Conservation (phyloP, 169 alveolate genomes). For the Plasmodium gonderi region DNA sequence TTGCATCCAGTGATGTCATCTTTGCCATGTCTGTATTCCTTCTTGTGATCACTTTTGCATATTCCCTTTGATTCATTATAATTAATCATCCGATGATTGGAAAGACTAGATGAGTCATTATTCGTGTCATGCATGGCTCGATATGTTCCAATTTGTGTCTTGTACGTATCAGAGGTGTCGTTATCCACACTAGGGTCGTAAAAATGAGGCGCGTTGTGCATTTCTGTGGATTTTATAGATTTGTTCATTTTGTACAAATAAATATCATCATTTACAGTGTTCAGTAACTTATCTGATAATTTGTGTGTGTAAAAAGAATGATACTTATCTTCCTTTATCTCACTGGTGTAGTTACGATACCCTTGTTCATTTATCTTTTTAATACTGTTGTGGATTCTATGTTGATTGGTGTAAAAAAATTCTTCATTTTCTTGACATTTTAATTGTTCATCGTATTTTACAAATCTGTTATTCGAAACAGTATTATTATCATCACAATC, state of each 20-base stretch:
- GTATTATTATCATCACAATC: neutral
- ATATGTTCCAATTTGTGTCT: neutral
- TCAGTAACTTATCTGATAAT: slow-evolving; percentile 20
- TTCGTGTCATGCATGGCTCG: neutral
- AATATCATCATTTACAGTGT: slow-evolving; percentile 30
- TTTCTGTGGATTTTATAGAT: neutral
- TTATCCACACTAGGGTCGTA: neutral
- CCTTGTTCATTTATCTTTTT: neutral
- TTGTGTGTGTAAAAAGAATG: slow-evolving; percentile 30
- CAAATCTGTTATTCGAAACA: neutral
- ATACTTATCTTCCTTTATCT: neutral
- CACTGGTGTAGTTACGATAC: neutral
- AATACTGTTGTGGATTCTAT: slow-evolving; percentile 12
- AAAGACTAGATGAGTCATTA: neutral
- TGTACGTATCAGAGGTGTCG: neutral
- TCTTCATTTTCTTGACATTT: slow-evolving; percentile 33
- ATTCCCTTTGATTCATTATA: neutral
- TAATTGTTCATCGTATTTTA: slow-evolving; percentile 11
- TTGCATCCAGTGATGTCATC: neutral
- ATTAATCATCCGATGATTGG: neutral
- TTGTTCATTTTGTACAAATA: slow-evolving; percentile 50
- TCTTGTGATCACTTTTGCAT: neutral
- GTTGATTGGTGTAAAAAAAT: slow-evolving; percentile 19
- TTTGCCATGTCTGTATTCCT: no score
- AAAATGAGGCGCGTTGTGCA: slow-evolving; percentile 19